A percentile compares a stretch with the other conserved stretches of the same genome.
phyloP scores from a whole-genome alignment of 352 stramenopile species.

The Phytophthora tentaculata region DNA sequence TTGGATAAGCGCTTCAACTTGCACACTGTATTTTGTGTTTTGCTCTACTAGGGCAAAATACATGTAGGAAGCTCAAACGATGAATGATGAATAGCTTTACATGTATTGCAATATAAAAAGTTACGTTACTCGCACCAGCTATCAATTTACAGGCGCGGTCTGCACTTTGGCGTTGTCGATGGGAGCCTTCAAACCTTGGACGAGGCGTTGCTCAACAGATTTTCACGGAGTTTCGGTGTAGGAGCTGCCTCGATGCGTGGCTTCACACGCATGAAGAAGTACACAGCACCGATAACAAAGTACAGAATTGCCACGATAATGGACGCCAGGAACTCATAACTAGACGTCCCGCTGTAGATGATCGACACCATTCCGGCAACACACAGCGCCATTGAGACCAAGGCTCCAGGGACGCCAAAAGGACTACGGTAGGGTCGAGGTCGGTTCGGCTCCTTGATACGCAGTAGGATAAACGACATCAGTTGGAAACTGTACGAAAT shows the following conservation, averaged over 20 bases:
- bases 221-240: conserved; percentile 52
- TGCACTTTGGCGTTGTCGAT: no score
- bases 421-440: conserved; percentile 56
- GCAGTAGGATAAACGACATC: conserved; percentile 61
- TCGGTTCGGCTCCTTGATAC: conserved; percentile 56
- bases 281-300: conserved; percentile 54
- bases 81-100: no score
- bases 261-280: conserved; percentile 52
- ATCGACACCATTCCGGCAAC: conserved; percentile 61
- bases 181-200: not conserved
- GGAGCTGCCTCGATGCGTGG: conserved; percentile 35
- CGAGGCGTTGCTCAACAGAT: conserved; percentile 41
- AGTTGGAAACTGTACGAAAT: conserved; percentile 72
- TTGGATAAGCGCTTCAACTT: not conserved
- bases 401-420: conserved; percentile 57
- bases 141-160: not conserved
- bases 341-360: conserved; percentile 65
- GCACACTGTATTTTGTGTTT: no score
- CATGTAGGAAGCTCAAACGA: no score
- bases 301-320: conserved; percentile 62
- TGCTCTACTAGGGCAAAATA: no score
- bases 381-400: conserved; percentile 54
- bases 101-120: not conserved
- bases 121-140: not conserved
- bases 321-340: conserved; percentile 65